Base-by-base conservation (phyloP, 2,329 filamentous ascomycete species). In the Teratosphaeria epicoccoides region DNA sequence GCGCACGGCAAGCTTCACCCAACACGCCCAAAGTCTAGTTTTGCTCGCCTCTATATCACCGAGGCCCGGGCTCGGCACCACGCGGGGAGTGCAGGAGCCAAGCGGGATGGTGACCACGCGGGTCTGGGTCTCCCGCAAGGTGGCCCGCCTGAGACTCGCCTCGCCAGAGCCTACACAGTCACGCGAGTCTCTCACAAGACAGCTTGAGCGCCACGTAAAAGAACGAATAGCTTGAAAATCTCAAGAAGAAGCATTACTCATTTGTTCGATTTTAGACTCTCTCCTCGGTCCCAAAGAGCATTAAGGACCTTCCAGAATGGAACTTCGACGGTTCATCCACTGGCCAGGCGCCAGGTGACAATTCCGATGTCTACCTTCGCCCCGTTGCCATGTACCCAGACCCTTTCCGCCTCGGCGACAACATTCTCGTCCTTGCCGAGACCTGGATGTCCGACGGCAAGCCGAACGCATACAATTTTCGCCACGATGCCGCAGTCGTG, bases 391-490 rank as follows among this genome's bases (percentile, higher is more conserved):
- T 90, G 74, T 96, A 82, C 81, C 86, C 88, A 62, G 89, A 95
- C 60, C 91, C 91, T 55, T 91, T 96, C 84, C 87, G 90, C 62
- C 81, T 83, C 56, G 82, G 82, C 55, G 87, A 89, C 74, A 96
- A 96, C 80, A 85, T 96, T 71, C 82, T 96, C 63, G 91, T 97
- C 65, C 85, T 97, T 66, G 82, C 84, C 69, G 91, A 96, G 78
- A 95, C 88, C 73, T 96, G 88, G 86, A 89, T 91, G 70, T 78
- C 87, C 60, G 90, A 96, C 73, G 90, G 89, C 68, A 88, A 83
- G 57, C 93, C 93, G 73, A 98, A 97, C 84, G 90, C 95, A 74
- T 97, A 82, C 85, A 98, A 98, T 85, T 87, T 85, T 84, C 88
- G 93, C 63, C 86, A 96, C 71, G 91, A 97, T 67, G 86, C 84